Evolutionary conservation across 352 stramenopile genomes (phyloP), one percentile per base, ranked within the genome.

Genomic region (Aphanomyces euteiches): DNA sequence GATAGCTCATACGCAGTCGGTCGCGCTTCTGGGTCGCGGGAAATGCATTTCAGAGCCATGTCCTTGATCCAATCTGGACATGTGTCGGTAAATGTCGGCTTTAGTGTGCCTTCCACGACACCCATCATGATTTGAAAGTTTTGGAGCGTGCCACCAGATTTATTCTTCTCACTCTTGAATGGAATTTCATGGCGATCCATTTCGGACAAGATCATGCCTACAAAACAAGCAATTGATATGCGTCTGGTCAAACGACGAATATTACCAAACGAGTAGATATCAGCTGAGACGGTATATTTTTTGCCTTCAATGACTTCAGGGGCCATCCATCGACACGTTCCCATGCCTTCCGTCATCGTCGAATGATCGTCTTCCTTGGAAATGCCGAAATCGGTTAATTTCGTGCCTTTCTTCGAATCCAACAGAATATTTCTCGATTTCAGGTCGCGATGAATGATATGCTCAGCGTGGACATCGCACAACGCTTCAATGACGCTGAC

Each of bases 1-100:
- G 84, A 85, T 40, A 91, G 83, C 63, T 90, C 80, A 63, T 88
- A 89, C 40, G 84, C 82, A 60, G 79, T 88, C 59, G 84, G 84
- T 56, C 84, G 84, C 28, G 87, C 70, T 12, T 78, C 77, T 8
- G 82, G 80, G 68, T 91, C 79, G 58, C 85, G 88, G 6, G 75
- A 73, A 56, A 91, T 40, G 75, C 84, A 91, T 34, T 80, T 82
- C 7, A 73, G 73, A 47, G 79, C 82, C 58, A 91, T 53, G 66
- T 78, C 77, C 28, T 89, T 74, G 47, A 89, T 81, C 43, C 80
- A 76, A 58, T 75, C 58, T 34, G 81, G 82, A 43, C 82, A 88
- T 8, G 58, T 69, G n/a, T 77, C 67, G n/a, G 65, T 68, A 40
- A 92, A 86, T 63, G 74, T 81, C 34, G 84, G 84, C 78, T 87